Percentiles rank a stretch among this genome's conserved stretches.
These are phyloP conservation scores for Peltaster fructicola DNA, from an alignment of 2,329 filamentous ascomycete genomes.

Conservation along the genomic window DNA sequence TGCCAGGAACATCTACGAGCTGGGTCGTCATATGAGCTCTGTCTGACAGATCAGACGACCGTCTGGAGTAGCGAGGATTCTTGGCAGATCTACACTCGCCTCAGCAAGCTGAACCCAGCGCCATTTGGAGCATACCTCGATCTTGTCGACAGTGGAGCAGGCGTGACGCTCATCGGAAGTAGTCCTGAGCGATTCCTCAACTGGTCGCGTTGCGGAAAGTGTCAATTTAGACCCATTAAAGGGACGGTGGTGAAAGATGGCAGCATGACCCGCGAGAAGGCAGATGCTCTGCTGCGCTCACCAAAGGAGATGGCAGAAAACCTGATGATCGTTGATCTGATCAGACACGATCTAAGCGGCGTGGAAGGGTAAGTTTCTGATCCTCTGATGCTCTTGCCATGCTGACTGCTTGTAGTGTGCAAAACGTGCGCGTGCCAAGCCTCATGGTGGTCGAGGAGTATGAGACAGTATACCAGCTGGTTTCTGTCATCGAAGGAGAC, in stretches of 20 bases:
- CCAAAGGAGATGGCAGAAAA: constrained; percentile 92
- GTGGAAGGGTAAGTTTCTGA: constrained; percentile 49
- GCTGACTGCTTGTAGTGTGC: constrained; percentile 7
- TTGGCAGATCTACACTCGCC: constrained; percentile 56
- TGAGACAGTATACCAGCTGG: constrained; percentile 78
- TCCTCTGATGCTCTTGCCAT: constrained; percentile 1
- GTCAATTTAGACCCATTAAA: constrained; percentile 86
- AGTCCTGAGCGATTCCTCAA: constrained; percentile 81
- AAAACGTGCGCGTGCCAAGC: constrained; percentile 52
- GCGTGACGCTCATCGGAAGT: constrained; percentile 54
- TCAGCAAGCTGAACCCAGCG: constrained; percentile 57
- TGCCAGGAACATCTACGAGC: constrained; percentile 58
- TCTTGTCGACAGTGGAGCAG: constrained; percentile 24
- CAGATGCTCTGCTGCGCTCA: constrained; percentile 53
- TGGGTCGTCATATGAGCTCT: constrained; percentile 74
- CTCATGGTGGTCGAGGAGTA: constrained; percentile 83
- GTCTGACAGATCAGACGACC: constrained; percentile 58
- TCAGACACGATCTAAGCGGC: constrained; percentile 83
- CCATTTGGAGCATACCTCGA: constrained; percentile 72
- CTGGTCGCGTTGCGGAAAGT: constrained; percentile 42
- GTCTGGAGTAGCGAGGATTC: constrained; percentile 28
- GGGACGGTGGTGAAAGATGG: constrained; percentile 73
- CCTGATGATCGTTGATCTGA: constrained; percentile 92
- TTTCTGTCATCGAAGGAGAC: constrained; percentile 65
- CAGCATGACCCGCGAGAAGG: constrained; percentile 51